Base-by-base conservation (phyloP, 306 rosid genomes). In the Lathyrus oleraceus region DNA sequence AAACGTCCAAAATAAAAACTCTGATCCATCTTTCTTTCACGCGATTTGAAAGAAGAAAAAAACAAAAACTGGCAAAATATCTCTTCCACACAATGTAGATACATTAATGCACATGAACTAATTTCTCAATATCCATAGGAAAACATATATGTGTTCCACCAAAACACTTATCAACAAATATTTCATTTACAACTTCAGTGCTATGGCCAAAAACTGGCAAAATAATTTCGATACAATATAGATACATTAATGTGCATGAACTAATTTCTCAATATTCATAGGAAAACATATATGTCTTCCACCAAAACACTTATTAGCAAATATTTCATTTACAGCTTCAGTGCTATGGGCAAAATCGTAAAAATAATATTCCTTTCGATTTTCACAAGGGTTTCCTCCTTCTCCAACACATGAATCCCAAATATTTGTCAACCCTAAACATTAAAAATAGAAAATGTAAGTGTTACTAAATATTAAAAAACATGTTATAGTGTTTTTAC, bases 331-430 rank as follows among this genome's bases (percentile, higher is more conserved):
- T 56, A 16, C 7, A 5, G 61, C 61, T 25, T 56, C 61, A 25
- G 61, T 56, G 17, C 0, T 23, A 15, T 56, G 61, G 2, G 10
- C 69, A 42, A 43, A 42, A 43, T 64, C 69, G 1, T 42, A 64
- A 42, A 64, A 64, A n/a, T 6, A 14, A 10, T 42, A 64, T 27
- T 42, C 20, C 8, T 64, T 64, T 12, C 69, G 19, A n/a, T 64
- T 44, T 23, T 10, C 53, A 42, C 69, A 63, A 21, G 69, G 69
- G 13, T 63, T 40, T 40, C 52, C 69, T 21, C 53, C 69, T 63
- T 42, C 19, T 1, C 7, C 53, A 63, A 42, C 14, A 21, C 69
- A 63, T 1, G 52, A 63, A 1, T 63, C 69, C 45, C 19, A 21
- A 8, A 42, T 63, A 14, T 21, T 63, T 12, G 36, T 63, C 1